Evolutionary conservation across 1,284 basidiomycete genomes (phyloP).

Genomic region (Malassezia japonica): DNA sequence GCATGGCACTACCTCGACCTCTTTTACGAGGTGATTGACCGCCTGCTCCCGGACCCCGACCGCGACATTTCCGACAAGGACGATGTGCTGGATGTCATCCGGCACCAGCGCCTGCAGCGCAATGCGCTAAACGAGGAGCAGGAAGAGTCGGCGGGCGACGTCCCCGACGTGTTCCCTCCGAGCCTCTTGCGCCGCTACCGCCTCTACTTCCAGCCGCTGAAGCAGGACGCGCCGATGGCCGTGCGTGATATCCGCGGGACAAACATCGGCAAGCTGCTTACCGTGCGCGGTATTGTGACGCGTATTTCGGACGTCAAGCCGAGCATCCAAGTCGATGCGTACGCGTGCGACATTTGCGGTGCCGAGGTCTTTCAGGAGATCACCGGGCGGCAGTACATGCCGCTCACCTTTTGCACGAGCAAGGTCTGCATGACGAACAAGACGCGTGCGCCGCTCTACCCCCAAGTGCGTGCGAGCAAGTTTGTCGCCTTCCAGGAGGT

Average conservation of each 20-base stretch:
- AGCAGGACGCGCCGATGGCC: constrained; percentile 55
- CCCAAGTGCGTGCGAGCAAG: constrained; percentile 93
- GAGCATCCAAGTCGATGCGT: constrained; percentile 89
- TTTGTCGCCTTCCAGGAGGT: constrained; percentile 98
- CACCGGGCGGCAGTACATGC: constrained; percentile 80
- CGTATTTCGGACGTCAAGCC: constrained; percentile 98
- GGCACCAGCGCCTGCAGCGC: constrained; percentile 74
- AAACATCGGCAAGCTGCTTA: constrained; percentile 83
- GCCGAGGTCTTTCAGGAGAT: constrained; percentile 98
- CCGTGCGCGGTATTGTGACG: constrained; percentile 92
- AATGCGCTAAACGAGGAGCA: constrained; percentile 59
- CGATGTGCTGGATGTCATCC: constrained; percentile 47
- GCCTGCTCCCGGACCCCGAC: constrained; percentile 60
- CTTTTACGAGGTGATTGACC: constrained; percentile 81
- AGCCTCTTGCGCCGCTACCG: constrained; percentile 88
- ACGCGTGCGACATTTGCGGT: constrained; percentile 95
- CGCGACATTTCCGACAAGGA: constrained; percentile 67
- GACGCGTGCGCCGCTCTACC: constrained; percentile 82
- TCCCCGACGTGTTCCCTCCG: constrained; percentile 55
- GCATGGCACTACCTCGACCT: constrained; percentile 80
- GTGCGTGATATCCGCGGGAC: constrained; percentile 79
- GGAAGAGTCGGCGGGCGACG: constrained; percentile 42
- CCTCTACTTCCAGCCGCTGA: constrained; percentile 78
- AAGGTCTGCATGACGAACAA: constrained; percentile 72
- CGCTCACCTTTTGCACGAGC: constrained; percentile 65